Conservation (phyloP, 768 basidiomycete genomes). For the Paxillus involutus region DNA sequence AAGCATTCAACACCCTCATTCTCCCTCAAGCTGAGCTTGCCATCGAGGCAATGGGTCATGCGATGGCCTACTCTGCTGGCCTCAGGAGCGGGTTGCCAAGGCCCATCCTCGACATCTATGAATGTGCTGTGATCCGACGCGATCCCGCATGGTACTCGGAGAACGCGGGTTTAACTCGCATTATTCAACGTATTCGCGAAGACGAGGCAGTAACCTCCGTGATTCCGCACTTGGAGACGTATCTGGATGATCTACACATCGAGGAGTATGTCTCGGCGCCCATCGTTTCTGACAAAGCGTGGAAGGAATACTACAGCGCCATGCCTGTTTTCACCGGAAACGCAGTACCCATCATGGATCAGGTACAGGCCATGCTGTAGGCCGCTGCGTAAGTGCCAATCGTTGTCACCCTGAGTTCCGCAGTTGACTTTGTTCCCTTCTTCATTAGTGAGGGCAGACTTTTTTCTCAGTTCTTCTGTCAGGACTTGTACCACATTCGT, state of each 20-base stretch:
- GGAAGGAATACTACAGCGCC: constrained; percentile 45
- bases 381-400: constrained; percentile 14
- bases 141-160: constrained; percentile 65
- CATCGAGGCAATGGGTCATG: constrained; percentile 64
- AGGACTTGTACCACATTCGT: background rate
- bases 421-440: constrained; percentile 1
- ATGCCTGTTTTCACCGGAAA: constrained; percentile 45
- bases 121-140: constrained; percentile 48
- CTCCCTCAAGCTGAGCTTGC: constrained; percentile 54
- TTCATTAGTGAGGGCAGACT: constrained; percentile 5
- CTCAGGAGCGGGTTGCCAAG: constrained; percentile 41
- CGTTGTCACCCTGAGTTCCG: background rate
- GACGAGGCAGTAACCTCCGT: constrained; percentile 45
- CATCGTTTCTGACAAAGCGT: constrained; percentile 49
- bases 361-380: constrained; percentile 45
- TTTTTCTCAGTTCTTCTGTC: background rate
- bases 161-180: constrained; percentile 46
- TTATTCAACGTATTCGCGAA: constrained; percentile 47
- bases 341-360: constrained; percentile 36
- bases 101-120: constrained; percentile 56
- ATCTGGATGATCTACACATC: constrained; percentile 45
- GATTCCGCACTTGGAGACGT: constrained; percentile 41
- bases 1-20: constrained; percentile 50
- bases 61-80: constrained; percentile 58
- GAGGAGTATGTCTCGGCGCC: constrained; percentile 52